Base-by-base conservation (phyloP, 768 basidiomycete genomes). In the Xerocomellus amylosporus region DNA sequence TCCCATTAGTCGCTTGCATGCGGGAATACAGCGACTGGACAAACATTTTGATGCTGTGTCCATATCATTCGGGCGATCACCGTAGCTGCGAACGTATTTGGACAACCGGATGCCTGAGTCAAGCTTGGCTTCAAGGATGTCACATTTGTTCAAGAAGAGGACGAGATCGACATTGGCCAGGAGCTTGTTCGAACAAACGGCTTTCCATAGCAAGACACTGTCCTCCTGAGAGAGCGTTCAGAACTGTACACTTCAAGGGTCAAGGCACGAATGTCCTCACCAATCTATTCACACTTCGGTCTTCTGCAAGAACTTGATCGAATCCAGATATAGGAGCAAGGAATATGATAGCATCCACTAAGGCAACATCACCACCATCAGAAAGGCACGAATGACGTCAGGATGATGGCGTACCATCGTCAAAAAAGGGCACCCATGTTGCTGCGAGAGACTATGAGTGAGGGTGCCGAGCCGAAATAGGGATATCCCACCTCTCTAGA, bases 71-170 rank as follows among this genome's bases (percentile, higher is more conserved):
- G 81, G 73, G 44, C 87, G 78, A 53, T 85, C 80, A 9, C 79
- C 81, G 63, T 86, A 90, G 44, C 85, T 87, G 44, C 86, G 79
- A 30, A 90, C 87, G 60, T 86, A 87, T 64, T 86, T 84, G 33
- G 77, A 71, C 30, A 90, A 71, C 55, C 77, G 77, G 53, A 87
- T 77, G 30, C 88, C 88, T 1, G 85, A 76, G 19, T 74, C 71
- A 12, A 90, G 79, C 63, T 90, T 90, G 42, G 75, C 61, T 55
- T 80, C 80, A 50, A 91, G 71, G 55, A 90, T 86, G 62, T 90
- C 88, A 55, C 85, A 85, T 67, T 92, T 92, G 73, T 91, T 92
- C 49, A 92, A 74, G 74, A 91, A 92, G 43, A 91, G 75, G 55
- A 91, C 85, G 33, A 90, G 74, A 59, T 88, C 86, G 30, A 90